Conservation (phyloP, 2,329 filamentous ascomycete species). For the Penicillium sp. region DNA sequence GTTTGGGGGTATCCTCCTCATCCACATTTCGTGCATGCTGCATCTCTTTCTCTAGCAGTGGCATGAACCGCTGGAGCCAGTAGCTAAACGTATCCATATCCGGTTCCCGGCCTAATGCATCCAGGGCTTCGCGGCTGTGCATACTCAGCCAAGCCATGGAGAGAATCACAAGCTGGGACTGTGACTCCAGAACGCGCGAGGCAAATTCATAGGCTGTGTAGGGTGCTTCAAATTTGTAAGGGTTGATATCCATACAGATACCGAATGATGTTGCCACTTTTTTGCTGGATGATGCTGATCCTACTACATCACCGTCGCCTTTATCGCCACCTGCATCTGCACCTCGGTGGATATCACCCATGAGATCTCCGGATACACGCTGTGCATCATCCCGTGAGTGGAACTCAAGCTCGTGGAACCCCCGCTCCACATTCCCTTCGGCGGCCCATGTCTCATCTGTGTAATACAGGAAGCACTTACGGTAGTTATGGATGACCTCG, state of each 20-base stretch:
- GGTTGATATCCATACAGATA: slow-evolving; percentile 62
- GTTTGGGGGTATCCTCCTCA: slow-evolving; percentile 26
- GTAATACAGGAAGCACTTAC: slow-evolving; percentile 67
- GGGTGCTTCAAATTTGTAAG: slow-evolving; percentile 60
- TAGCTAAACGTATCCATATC: slow-evolving; percentile 64
- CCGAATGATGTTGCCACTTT: slow-evolving; percentile 47
- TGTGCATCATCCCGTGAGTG: not conserved
- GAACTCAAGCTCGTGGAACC: slow-evolving; percentile 32
- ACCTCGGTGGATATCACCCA: slow-evolving; percentile 1
- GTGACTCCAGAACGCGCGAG: slow-evolving; percentile 50
- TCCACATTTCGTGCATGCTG: slow-evolving; percentile 29
- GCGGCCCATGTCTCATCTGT: slow-evolving; percentile 66
- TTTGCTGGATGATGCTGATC: slow-evolving; percentile 3
- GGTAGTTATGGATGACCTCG: slow-evolving; percentile 59
- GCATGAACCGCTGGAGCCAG: slow-evolving; percentile 62
- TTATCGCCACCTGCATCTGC: not conserved
- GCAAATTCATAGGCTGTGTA: slow-evolving; percentile 64
- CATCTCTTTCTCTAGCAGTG: slow-evolving; percentile 43
- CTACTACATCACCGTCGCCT: slow-evolving; percentile 1
- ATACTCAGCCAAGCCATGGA: slow-evolving; percentile 64
- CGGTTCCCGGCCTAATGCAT: slow-evolving; percentile 44
- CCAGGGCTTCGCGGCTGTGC: slow-evolving; percentile 51
- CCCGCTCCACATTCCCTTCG: slow-evolving; percentile 47
- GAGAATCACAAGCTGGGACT: slow-evolving; percentile 56
- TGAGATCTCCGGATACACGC: not conserved